These are phyloP conservation scores for Mayamaea pseudoterrestris DNA, from an alignment of 108 stramenopile genomes.

Conservation along the genomic window DNA sequence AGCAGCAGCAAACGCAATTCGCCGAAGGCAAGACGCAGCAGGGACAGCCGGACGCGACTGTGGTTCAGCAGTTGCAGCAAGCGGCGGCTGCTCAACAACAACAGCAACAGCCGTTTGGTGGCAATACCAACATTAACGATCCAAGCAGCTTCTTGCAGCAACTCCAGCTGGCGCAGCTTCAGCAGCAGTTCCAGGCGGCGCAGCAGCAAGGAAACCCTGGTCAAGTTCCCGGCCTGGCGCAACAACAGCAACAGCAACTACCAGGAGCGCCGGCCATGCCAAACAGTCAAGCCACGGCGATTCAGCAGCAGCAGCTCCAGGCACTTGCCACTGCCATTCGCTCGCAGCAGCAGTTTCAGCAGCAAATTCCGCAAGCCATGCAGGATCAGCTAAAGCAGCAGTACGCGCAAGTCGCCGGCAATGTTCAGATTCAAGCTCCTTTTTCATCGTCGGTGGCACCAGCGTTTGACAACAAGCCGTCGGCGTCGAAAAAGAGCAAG, in stretches of 20 bases:
- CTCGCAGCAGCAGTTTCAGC: conserved; percentile 18
- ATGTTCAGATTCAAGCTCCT: too few species aligned
- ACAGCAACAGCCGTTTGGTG: conserved; percentile 16
- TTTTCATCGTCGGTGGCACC: too few species aligned
- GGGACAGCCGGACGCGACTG: neutral
- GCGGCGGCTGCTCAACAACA: too few species aligned
- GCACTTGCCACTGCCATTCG: neutral
- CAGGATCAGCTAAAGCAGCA: neutral
- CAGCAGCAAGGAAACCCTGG: too few species aligned
- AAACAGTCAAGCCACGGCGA: conserved; percentile 8
- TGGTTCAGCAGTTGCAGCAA: conserved; percentile 7
- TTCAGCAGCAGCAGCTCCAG: conserved; percentile 8
- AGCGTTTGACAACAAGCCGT: too few species aligned
- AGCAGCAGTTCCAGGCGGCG: conserved; percentile 23
- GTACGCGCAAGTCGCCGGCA: too few species aligned
- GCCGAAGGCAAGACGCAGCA: neutral
- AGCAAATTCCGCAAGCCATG: conserved; percentile 3
- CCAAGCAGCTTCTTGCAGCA: conserved; percentile 28
- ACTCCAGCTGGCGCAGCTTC: conserved; percentile 23
- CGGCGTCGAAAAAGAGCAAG: too few species aligned
- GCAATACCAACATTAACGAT: conserved; percentile 14
- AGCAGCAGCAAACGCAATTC: neutral
- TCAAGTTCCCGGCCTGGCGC: too few species aligned
- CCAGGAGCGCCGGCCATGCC: conserved; percentile 1
- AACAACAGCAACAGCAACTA: conserved; percentile 5